Evolutionary conservation across 345 rosid genomes (phyloP), one percentile per base, ranked within the genome.

Genomic region (Hevea brasiliensis): DNA sequence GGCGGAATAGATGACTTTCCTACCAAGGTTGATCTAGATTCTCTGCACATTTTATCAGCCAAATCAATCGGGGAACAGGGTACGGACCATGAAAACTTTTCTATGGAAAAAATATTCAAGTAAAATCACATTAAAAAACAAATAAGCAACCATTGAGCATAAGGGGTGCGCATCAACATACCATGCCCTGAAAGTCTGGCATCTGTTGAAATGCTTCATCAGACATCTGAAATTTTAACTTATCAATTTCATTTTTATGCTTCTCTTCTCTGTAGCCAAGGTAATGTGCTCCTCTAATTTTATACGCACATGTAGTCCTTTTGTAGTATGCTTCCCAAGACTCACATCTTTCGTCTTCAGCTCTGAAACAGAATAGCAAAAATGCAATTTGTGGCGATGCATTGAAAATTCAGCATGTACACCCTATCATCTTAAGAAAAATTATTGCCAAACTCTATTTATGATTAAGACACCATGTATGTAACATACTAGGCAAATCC

Each of bases 101-200:
- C n/a, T n/a, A n/a, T n/a, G n/a, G n/a, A n/a, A n/a, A n/a, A n/a
- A n/a, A n/a, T n/a, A n/a, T n/a, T n/a, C n/a, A n/a, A n/a, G n/a
- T n/a, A n/a, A n/a, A n/a, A n/a, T n/a, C n/a, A n/a, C n/a, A n/a
- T n/a, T n/a, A n/a, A n/a, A 35, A 76, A 67, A 66, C 57, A 48
- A 60, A 61, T n/a, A 73, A 56, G 29, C 60, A 74, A 64, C 23
- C 63, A 11, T 4, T 24, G 11, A 51, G 27, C 23, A 71, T 61
- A 64, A 66, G 4, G 35, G 26, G 56, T 44, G 37, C 15, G 40
- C 58, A 61, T 54, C 15, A 59, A 74, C 83, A 68, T 92, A 94
- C 99, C 90, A 97, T 83, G 85, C 94, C 96, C 79, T 88, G 92
- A 87, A 94, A 94, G 27, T 92, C 96, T 0, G 99, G 96, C 99